Percentiles rank a stretch among this genome's conserved stretches.
phyloP scores from a whole-genome alignment of 2,329 filamentous ascomycete species.

The Diaporthe longicolla region DNA sequence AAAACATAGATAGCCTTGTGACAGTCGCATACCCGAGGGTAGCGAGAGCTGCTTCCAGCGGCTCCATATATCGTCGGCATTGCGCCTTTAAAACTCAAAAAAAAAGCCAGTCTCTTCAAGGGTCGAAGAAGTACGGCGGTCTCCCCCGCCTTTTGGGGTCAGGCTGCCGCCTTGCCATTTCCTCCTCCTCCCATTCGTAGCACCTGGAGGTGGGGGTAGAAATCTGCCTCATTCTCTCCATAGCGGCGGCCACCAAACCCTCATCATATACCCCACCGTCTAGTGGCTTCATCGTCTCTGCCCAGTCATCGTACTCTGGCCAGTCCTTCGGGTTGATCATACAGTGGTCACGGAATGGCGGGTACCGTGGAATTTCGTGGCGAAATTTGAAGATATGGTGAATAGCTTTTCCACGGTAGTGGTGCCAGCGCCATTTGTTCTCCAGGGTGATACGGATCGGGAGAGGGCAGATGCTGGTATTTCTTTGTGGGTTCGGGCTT shows the following conservation, averaged over 20 bases:
- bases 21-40: conserved; percentile 13
- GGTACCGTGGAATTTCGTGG: conserved; percentile 1
- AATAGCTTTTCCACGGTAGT: background rate
- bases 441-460: conserved; percentile 22
- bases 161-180: conserved; percentile 26
- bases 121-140: conserved; percentile 31
- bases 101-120: conserved; percentile 1
- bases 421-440: conserved; percentile 29
- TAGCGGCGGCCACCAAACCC: background rate
- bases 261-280: background rate
- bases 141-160: conserved; percentile 24
- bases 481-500: conserved; percentile 1
- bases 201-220: conserved; percentile 20
- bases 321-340: background rate
- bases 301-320: conserved; percentile 1
- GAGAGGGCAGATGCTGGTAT: conserved; percentile 11
- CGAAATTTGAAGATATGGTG: conserved; percentile 25
- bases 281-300: background rate
- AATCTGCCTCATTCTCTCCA: conserved; percentile 9
- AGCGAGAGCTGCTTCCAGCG: conserved; percentile 25
- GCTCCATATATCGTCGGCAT: conserved; percentile 16
- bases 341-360: conserved; percentile 9
- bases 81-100: conserved; percentile 3
- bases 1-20: conserved; percentile 21
- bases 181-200: conserved; percentile 13